A percentile compares a stretch with the other conserved stretches of the same genome.
phyloP scores from a whole-genome alignment of 352 stramenopile species.

The Pythium phragmiticola region DNA sequence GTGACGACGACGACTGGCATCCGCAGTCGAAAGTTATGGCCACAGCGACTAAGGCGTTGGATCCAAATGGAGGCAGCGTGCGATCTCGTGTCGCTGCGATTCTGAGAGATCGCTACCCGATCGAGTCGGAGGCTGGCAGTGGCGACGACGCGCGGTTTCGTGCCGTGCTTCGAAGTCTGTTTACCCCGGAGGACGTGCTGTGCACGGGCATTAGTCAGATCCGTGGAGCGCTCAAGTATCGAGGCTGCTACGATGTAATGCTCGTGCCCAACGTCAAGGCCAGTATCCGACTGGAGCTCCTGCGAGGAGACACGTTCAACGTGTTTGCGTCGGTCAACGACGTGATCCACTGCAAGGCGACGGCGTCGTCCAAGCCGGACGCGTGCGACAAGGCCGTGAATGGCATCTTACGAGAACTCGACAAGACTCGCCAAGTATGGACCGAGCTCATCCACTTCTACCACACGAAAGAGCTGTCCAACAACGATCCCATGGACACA shows the following conservation, averaged over 20 bases:
- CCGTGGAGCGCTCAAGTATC: conserved; percentile 60
- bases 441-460: conserved; percentile 72
- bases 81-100: conserved; percentile 30
- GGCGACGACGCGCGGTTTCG: conserved; percentile 62
- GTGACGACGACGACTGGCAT: conserved; percentile 30
- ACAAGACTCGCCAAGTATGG: conserved; percentile 53
- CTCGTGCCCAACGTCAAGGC: conserved; percentile 71
- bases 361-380: conserved; percentile 46
- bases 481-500: conserved; percentile 47
- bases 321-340: conserved; percentile 66
- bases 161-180: conserved; percentile 71
- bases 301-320: conserved; percentile 58
- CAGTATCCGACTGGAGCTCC: conserved; percentile 60
- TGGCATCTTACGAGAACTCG: conserved; percentile 52
- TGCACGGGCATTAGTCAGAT: conserved; percentile 58
- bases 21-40: conserved; percentile 10
- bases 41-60: neutral
- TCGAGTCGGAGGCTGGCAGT: conserved; percentile 39
- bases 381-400: conserved; percentile 64
- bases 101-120: conserved; percentile 45
- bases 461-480: conserved; percentile 55
- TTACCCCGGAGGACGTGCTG: conserved; percentile 61
- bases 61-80: conserved; percentile 4
- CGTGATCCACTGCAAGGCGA: conserved; percentile 49
- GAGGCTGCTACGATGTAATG: conserved; percentile 38